Conservation (phyloP, 2,329 filamentous ascomycete species). For the Chaetomium sp. region DNA sequence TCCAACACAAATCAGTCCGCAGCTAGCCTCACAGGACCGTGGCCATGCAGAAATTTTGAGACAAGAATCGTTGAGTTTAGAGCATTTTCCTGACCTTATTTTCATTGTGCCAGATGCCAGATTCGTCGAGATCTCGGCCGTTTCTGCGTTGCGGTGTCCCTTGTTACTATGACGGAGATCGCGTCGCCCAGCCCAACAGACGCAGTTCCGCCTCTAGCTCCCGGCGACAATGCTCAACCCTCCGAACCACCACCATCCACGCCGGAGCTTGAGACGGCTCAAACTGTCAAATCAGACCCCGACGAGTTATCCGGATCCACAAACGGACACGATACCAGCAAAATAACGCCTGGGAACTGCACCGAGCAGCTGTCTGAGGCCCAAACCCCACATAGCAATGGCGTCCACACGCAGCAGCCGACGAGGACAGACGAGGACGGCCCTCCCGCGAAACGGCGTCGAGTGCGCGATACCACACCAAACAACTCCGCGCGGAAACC, state of each 20-base stretch:
- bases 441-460: constrained; percentile 59
- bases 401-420: constrained; percentile 10
- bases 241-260: constrained; percentile 17
- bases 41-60: constrained; percentile 50
- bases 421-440: constrained; percentile 33
- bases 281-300: constrained; percentile 10
- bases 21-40: constrained; percentile 42
- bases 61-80: constrained; percentile 38
- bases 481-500: constrained; percentile 33
- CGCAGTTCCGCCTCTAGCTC: constrained; percentile 29
- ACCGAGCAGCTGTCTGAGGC: background rate
- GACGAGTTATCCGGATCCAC: background rate
- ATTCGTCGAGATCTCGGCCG: constrained; percentile 49
- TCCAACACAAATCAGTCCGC: constrained; percentile 38
- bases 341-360: background rate
- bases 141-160: constrained; percentile 35
- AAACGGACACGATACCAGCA: constrained; percentile 6
- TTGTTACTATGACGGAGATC: constrained; percentile 53
- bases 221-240: constrained; percentile 21
- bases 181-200: constrained; percentile 48
- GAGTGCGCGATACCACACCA: constrained; percentile 41
- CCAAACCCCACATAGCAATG: constrained; percentile 7
- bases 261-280: constrained; percentile 7
- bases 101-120: constrained; percentile 52
- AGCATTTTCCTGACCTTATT: constrained; percentile 49